Conservation (phyloP, 2,329 filamentous ascomycete species). For the Zymoseptoria passerinii region DNA sequence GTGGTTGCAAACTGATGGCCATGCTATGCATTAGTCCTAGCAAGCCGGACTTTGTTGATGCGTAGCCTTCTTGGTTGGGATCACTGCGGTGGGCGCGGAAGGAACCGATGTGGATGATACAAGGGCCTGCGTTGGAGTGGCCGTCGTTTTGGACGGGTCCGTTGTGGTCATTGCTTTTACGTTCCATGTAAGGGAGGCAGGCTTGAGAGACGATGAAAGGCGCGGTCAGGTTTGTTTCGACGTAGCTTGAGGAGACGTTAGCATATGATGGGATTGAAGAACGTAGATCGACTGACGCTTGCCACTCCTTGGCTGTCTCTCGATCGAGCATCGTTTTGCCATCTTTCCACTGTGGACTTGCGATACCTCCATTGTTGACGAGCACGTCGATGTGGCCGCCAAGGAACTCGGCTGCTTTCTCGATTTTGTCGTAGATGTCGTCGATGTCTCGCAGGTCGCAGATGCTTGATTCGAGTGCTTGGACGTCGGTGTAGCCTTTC, state of each 20-base stretch:
- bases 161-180: constrained; percentile 9
- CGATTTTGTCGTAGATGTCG: constrained; percentile 27
- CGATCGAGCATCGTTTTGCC: constrained; percentile 27
- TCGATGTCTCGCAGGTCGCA: constrained; percentile 28
- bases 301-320: constrained; percentile 30
- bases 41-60: constrained; percentile 41
- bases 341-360: constrained; percentile 25
- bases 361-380: constrained; percentile 36
- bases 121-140: constrained; percentile 18
- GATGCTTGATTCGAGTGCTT: constrained; percentile 13
- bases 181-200: constrained; percentile 23
- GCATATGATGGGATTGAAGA: not conserved
- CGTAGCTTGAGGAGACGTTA: constrained; percentile 16
- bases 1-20: constrained; percentile 36
- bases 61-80: constrained; percentile 42
- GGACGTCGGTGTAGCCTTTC: constrained; percentile 17
- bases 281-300: constrained; percentile 14
- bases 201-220: constrained; percentile 25
- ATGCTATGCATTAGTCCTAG: constrained; percentile 43
- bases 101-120: constrained; percentile 41
- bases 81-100: constrained; percentile 44
- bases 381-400: constrained; percentile 29
- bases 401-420: constrained; percentile 28
- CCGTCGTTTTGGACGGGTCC: constrained; percentile 6
- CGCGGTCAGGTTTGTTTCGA: constrained; percentile 35